Conservation (phyloP, 208 protist species). For the Crithidia brevicula region DNA sequence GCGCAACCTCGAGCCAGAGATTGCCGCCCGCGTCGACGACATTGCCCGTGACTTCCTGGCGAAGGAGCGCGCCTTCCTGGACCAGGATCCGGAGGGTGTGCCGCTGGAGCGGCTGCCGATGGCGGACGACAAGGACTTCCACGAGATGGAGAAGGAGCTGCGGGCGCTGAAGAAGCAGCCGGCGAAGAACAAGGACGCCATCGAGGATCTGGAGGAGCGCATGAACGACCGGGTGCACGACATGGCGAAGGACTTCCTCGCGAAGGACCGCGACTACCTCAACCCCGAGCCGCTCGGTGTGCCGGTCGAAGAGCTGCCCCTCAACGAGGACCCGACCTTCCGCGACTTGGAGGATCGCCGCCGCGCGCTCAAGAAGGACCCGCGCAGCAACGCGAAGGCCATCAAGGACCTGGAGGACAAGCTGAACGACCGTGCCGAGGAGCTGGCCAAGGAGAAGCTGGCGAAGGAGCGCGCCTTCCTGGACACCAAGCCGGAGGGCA, state of each 20-base stretch:
- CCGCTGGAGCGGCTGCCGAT: constrained; percentile 65
- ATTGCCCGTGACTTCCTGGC: constrained; percentile 71
- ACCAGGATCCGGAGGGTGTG: constrained; percentile 66
- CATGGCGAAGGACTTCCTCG: constrained; percentile 69
- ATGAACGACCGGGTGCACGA: constrained; percentile 75
- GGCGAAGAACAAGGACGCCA: constrained; percentile 62
- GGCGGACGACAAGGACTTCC: constrained; percentile 65
- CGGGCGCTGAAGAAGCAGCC: constrained; percentile 68
- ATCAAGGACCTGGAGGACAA: constrained; percentile 54
- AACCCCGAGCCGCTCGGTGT: constrained; percentile 77
- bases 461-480: constrained; percentile 77
- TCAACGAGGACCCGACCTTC: constrained; percentile 69
- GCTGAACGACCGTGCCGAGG: constrained; percentile 65
- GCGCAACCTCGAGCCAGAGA: constrained; percentile 58
- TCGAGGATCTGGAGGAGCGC: constrained; percentile 63
- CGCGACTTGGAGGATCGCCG: constrained; percentile 51
- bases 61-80: constrained; percentile 78
- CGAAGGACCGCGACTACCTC: constrained; percentile 59
- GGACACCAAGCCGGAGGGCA: constrained; percentile 69
- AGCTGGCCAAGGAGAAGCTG: constrained; percentile 67
- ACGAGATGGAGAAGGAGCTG: constrained; percentile 66
- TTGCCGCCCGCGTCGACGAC: constrained; percentile 61
- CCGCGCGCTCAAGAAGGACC: constrained; percentile 59
- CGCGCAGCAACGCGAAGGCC: constrained; percentile 23
- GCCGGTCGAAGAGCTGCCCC: constrained; percentile 56